Percentiles rank a stretch among this genome's conserved stretches.
These are phyloP conservation scores for Catenaria anguillulae DNA, from an alignment of 371 early-diverging fungal species.

Conservation along the genomic window DNA sequence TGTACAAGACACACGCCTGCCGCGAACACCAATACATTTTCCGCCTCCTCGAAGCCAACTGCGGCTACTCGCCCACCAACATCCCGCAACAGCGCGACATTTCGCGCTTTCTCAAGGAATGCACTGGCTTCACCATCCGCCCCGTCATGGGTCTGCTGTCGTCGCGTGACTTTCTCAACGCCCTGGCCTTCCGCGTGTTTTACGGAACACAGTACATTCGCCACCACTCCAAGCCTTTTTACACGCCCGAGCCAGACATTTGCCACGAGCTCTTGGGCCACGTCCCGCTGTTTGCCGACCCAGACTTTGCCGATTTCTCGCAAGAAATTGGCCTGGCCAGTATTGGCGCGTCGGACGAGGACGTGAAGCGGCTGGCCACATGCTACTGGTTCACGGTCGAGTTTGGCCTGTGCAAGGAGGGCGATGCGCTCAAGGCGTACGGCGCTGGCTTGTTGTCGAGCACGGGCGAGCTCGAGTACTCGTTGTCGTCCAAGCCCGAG, in stretches of 20 bases:
- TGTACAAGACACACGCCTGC: constrained; percentile 80
- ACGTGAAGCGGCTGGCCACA: constrained; percentile 74
- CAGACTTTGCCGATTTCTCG: constrained; percentile 88
- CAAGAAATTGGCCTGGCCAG: constrained; percentile 93
- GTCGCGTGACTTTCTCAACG: constrained; percentile 86
- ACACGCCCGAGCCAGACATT: constrained; percentile 57
- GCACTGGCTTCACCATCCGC: constrained; percentile 88
- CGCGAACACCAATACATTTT: constrained; percentile 81
- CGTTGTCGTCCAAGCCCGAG: constrained; percentile 64
- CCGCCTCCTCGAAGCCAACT: constrained; percentile 79
- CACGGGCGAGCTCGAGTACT: constrained; percentile 91
- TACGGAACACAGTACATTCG: constrained; percentile 94
- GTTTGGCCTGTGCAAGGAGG: constrained; percentile 80
- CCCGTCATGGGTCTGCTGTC: constrained; percentile 91
- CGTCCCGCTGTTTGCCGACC: constrained; percentile 82
- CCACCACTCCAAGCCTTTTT: constrained; percentile 76
- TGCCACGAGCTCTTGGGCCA: constrained; percentile 65
- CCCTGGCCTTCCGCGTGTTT: constrained; percentile 94
- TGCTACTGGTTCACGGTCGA: constrained; percentile 67
- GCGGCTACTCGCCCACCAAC: constrained; percentile 65
- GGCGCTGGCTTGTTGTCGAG: constrained; percentile 90
- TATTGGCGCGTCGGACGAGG: constrained; percentile 83
- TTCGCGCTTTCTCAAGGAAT: constrained; percentile 86
- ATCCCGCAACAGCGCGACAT: constrained; percentile 86
- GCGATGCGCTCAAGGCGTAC: constrained; percentile 61